Base-by-base conservation (phyloP, 2,329 filamentous ascomycete genomes). In the Pseudocercospora macadamiae region DNA sequence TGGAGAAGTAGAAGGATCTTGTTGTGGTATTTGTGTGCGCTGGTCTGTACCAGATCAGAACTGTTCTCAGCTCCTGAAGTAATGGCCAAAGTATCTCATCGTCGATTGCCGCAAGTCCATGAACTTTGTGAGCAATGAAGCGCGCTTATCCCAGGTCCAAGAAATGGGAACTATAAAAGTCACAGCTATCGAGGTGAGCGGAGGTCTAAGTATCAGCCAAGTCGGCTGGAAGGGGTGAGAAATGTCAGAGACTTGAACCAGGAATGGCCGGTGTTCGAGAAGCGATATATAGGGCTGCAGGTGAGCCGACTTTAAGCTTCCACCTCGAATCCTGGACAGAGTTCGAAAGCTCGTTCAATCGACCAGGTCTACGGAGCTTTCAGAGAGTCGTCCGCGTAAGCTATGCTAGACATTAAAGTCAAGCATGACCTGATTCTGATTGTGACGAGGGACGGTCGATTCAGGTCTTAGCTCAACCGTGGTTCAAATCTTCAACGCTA, bases 11-110 rank as follows among this genome's bases (percentile, higher is more conserved):
- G 25, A 30, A n/a, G n/a, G 23, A 25, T 1, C 19, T 19, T 16
- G 26, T 34, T 28, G 47, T 14, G 8, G 3, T 12, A 10, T 34
- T 32, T 32, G 47, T 2, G n/a, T 19, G 25, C 16, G 25, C 26
- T 49, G 47, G 26, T 34, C 25, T 32, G 19, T 16, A 34, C 26
- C 26, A n/a, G 47, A 3, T 26, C 21, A 16, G 34, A 19, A 34
- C 32, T 28, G 39, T 53, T 48, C 48, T 60, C 58, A 57, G 42
- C 49, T 54, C 25, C 52, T 57, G 28, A 60, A 54, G 34, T 57
- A 49, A 23, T 18, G 34, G 34, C 32, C 16, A 42, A 36, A 37
- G 25, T 25, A 25, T 34, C n/a, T 32, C 48, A 60, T 60, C 49
- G 54, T 54, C 54, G 58, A 60, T 44, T n/a, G 30, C 44, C 39